Evolutionary conservation across 257 asterid genomes (phyloP), one percentile per base, ranked within the genome.

Genomic region (Datura wrightii): DNA sequence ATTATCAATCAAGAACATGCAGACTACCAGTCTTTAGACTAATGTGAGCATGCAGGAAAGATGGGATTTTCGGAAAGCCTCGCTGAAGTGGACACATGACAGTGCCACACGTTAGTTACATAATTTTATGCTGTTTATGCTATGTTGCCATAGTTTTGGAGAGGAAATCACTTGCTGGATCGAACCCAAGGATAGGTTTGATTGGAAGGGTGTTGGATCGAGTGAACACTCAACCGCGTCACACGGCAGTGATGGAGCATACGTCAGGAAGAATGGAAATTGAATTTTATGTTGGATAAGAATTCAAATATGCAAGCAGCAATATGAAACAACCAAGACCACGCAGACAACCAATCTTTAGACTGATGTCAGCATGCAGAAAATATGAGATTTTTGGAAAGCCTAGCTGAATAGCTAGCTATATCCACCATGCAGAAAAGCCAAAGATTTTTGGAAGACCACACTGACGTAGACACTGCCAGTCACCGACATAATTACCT

Each of bases 1-100:
- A 76, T 67, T 44, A 78, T 8, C 24, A 53, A 78, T 78, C 82
- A 31, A 78, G 46, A 78, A 78, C 44, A 78, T 34, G 82, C 63
- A 31, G 82, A 52, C 9, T 4, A 14, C 46, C 63, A 34, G 82
- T 13, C 15, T 78, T 53, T 52, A 78, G 48, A 78, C 82, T 19
- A 7, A 52, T 1, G 34, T 4, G 63, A 50, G 82, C 82, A 52
- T 52, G 82, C 31, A 34, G 63, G 41, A 78, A 76, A 34, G 16
- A 50, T 31, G 34, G 52, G 82, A 52, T 52, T 14, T 48, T 52
- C 7, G 48, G 46, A 52, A 78, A 78, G 82, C 63, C 48, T 78
- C 19, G 7, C 34, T 52, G 82, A 78, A 78, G 82, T 6, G 24
- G 46, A 74, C 24, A 52, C 63, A 14, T 15, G 46, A 52, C 15